Evolutionary conservation across 1,284 basidiomycete genomes (phyloP).

Genomic region (Neolentinus lepideus): DNA sequence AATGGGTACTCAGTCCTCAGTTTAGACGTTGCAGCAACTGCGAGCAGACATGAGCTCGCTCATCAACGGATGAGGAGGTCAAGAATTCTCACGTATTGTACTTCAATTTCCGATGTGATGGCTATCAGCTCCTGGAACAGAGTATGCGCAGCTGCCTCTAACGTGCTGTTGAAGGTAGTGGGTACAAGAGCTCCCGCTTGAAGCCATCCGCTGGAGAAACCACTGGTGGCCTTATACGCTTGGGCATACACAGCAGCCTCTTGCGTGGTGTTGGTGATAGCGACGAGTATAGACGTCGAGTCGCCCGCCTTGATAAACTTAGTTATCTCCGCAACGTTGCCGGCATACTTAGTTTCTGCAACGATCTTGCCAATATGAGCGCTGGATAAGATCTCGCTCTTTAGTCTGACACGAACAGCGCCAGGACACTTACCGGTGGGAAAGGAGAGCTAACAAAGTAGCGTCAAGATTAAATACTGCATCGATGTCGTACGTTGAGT

Average conservation of each 20-base stretch:
- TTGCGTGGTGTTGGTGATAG: conserved; percentile 14
- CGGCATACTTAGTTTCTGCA: conserved; percentile 13
- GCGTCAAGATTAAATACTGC: conserved; percentile 11
- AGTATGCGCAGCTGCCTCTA: conserved; percentile 8
- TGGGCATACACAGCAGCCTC: conserved; percentile 12
- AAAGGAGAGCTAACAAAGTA: conserved; percentile 9
- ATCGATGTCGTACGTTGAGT: conserved; percentile 10
- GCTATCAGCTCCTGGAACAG: conserved; percentile 13
- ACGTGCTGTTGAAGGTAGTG: conserved; percentile 4
- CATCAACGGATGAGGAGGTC: no score
- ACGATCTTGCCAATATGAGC: conserved; percentile 13
- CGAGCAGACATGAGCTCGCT: no score
- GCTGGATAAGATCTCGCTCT: not conserved
- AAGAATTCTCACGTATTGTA: conserved; percentile 13
- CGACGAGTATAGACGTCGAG: conserved; percentile 6
- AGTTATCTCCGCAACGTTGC: conserved; percentile 10
- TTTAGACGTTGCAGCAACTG: no score
- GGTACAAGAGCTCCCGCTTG: conserved; percentile 8
- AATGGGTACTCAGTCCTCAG: no score
- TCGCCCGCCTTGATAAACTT: conserved; percentile 9
- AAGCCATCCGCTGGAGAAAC: conserved; percentile 9
- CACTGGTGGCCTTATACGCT: conserved; percentile 9
- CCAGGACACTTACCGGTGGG: conserved; percentile 8
- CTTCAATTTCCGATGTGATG: conserved; percentile 14
- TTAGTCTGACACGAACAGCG: not conserved